Evolutionary conservation across 1,284 basidiomycete species (phyloP).

Genomic region (Trametes pubescens): DNA sequence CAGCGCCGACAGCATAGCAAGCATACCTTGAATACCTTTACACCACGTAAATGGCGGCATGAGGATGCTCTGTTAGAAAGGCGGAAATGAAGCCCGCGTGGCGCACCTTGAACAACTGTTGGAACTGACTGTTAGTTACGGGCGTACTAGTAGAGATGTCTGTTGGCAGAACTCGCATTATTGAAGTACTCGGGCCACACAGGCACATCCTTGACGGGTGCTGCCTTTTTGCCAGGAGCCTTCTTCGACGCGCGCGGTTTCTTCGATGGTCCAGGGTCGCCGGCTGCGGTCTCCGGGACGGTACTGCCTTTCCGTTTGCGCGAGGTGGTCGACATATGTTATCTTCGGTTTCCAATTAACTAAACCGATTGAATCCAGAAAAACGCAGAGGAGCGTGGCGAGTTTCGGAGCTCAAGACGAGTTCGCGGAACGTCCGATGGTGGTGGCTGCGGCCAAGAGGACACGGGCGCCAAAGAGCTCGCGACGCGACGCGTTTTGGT

Average conservation of each 20-base stretch:
- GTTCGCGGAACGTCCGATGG: not conserved
- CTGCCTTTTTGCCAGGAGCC: constrained; percentile 39
- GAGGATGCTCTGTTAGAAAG: not conserved
- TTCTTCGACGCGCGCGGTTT: constrained; percentile 34
- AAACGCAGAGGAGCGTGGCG: not conserved
- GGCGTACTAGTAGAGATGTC: not conserved
- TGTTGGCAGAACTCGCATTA: constrained; percentile 48
- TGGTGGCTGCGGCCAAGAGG: not conserved
- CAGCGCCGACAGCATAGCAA: not conserved
- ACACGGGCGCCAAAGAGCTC: not conserved
- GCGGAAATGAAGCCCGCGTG: not conserved
- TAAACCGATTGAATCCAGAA: not conserved
- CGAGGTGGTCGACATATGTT: constrained; percentile 19
- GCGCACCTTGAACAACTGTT: constrained; percentile 39
- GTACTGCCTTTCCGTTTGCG: constrained; percentile 29
- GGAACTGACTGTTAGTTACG: constrained; percentile 2
- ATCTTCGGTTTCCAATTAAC: not conserved
- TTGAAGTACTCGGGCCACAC: constrained; percentile 70
- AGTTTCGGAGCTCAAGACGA: not conserved
- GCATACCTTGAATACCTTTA: constrained; percentile 36
- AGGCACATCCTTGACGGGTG: constrained; percentile 29
- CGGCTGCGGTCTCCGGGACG: constrained; percentile 1
- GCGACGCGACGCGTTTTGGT: not conserved
- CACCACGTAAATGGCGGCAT: not conserved
- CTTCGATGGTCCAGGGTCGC: constrained; percentile 16